Conservation (phyloP, 1,139 yeast species). For the Debaryomyces psychrophilus region DNA sequence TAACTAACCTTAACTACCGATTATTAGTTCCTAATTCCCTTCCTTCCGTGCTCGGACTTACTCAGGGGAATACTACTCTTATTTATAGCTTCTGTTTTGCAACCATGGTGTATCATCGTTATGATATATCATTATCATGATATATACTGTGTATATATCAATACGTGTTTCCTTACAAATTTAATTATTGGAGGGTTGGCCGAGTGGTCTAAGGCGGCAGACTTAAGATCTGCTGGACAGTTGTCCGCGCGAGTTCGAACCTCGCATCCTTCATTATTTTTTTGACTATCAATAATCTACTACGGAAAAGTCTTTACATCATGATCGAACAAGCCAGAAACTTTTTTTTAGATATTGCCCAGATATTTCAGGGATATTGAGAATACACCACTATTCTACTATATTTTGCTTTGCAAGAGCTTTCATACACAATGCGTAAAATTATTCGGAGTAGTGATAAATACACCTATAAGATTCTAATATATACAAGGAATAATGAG, state of each 20-base stretch:
- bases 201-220: conserved; percentile 59
- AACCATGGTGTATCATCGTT: too few species aligned
- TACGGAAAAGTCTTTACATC: neutral
- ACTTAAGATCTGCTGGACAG: conserved; percentile 47
- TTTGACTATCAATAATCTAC: conserved; percentile 16
- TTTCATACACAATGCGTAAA: conserved; percentile 1
- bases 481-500: conserved; percentile 10
- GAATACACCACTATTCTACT: neutral
- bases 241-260: conserved; percentile 84
- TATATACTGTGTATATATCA: too few species aligned
- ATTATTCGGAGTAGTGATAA: neutral
- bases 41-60: too few species aligned
- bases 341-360: neutral
- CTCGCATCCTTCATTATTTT: conserved; percentile 72
- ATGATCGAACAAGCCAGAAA: neutral
- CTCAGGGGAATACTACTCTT: too few species aligned
- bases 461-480: neutral
- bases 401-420: neutral
- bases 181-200: conserved; percentile 48
- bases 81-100: too few species aligned
- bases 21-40: too few species aligned
- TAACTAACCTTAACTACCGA: too few species aligned
- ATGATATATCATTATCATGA: too few species aligned
- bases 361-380: neutral
- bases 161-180: too few species aligned